These are phyloP conservation scores for Russula abietina DNA, from an alignment of 768 basidiomycete species.

Conservation along the genomic window DNA sequence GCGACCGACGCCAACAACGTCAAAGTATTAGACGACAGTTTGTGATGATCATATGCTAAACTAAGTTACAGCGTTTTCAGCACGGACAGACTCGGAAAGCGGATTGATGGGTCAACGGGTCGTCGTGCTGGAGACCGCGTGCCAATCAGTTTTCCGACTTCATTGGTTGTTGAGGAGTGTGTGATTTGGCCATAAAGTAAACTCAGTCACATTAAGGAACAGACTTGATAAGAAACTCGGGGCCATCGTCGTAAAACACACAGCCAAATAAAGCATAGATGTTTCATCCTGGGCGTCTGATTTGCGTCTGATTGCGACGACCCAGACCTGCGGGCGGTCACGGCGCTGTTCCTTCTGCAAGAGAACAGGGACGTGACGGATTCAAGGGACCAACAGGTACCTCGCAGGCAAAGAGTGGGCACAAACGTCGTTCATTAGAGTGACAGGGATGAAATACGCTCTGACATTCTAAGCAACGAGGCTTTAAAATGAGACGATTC, in stretches of 20 bases:
- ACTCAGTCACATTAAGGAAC: constrained; percentile 8
- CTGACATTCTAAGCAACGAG: not conserved
- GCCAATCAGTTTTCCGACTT: not conserved
- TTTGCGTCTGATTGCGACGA: not conserved
- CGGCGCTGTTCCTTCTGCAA: not conserved
- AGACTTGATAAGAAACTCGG: not conserved
- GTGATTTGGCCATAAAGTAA: not conserved
- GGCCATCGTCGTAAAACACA: not conserved
- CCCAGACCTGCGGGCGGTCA: not conserved
- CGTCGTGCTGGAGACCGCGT: not conserved
- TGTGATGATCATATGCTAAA: not conserved
- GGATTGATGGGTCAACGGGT: too few relatives aligned
- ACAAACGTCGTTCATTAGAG: not conserved
- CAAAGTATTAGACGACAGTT: not conserved
- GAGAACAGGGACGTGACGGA: not conserved
- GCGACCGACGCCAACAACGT: not conserved
- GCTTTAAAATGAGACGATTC: constrained; percentile 1
- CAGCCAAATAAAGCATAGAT: not conserved
- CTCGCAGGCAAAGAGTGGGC: not conserved
- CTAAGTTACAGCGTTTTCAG: not conserved
- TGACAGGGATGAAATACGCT: not conserved
- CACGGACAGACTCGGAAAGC: not conserved
- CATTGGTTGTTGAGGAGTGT: not conserved
- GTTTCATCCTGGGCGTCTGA: not conserved
- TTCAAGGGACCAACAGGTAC: not conserved